phyloP scores from a whole-genome alignment of 2,329 filamentous ascomycete species.

The Phialocephala sp. region DNA sequence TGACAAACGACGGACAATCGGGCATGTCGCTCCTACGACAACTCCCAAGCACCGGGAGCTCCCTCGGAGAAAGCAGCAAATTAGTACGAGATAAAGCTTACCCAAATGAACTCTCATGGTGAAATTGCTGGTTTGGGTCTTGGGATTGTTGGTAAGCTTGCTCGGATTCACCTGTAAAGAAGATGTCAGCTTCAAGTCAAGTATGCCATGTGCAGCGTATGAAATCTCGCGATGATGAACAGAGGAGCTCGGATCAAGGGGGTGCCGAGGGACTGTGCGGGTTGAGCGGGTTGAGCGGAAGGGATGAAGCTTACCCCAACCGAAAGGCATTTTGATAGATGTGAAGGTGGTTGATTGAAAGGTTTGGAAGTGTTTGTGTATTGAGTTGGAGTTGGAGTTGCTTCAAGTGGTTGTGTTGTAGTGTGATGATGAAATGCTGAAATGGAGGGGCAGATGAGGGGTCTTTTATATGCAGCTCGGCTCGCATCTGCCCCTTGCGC shows the following conservation, averaged over 20 bases:
- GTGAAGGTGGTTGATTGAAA: constrained; percentile 6
- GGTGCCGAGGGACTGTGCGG: neutral
- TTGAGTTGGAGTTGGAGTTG: constrained; percentile 7
- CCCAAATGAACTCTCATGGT: constrained; percentile 62
- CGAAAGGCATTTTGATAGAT: constrained; percentile 39
- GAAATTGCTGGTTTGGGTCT: constrained; percentile 50
- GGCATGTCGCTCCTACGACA: no score
- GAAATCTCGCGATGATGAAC: neutral
- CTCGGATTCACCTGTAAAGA: constrained; percentile 48
- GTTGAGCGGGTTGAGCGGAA: neutral
- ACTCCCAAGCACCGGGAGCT: no score
- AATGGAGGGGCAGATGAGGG: constrained; percentile 7
- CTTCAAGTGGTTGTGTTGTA: neutral
- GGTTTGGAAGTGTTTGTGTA: constrained; percentile 5
- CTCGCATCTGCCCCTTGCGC: neutral
- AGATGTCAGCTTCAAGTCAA: neutral
- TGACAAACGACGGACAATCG: neutral
- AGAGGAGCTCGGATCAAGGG: neutral
- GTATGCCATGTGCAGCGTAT: neutral
- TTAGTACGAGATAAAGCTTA: no score
- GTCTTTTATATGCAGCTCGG: neutral
- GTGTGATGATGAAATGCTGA: neutral
- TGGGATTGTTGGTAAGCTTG: constrained; percentile 53
- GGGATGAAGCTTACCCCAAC: constrained; percentile 34
- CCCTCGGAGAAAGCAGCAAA: no score